Percentiles rank a stretch among this genome's conserved stretches.
Evolutionary conservation across 2,329 filamentous ascomycete genomes (phyloP).

Genomic region (Calonectria pauciramosa): DNA sequence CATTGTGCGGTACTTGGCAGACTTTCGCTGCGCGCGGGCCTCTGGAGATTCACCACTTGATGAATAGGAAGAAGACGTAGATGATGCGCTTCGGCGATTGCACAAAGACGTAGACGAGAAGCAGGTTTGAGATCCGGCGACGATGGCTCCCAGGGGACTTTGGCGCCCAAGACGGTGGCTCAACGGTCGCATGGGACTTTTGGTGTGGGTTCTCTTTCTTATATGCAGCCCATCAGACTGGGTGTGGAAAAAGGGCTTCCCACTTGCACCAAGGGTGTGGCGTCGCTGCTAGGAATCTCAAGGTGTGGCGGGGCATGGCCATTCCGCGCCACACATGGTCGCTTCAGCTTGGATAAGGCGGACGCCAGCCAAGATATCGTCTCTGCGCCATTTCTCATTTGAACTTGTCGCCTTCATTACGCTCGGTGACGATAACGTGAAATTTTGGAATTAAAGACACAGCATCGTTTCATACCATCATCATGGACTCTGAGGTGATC

Average conservation of each 20-base stretch:
- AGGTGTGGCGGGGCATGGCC: conserved; percentile 29
- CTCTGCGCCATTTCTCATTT: conserved; percentile 17
- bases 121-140: conserved; percentile 31
- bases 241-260: conserved; percentile 41
- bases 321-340: conserved; percentile 4
- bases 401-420: neutral
- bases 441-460: neutral
- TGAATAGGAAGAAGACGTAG: conserved; percentile 29
- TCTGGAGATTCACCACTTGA: conserved; percentile 42
- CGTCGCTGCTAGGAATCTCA: conserved; percentile 8
- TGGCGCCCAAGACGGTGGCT: conserved; percentile 43
- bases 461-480: neutral
- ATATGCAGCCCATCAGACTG: conserved; percentile 40
- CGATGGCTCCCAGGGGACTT: conserved; percentile 40
- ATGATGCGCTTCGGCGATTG: conserved; percentile 17
- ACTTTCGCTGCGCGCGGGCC: conserved; percentile 28
- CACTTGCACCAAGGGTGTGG: conserved; percentile 37
- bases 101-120: neutral
- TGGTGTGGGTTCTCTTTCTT: conserved; percentile 42
- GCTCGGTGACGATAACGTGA: neutral
- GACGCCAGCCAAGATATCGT: conserved; percentile 2
- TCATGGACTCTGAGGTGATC: conserved; percentile 64
- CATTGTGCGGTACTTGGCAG: conserved; percentile 46
- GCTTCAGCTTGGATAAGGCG: neutral
- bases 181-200: conserved; percentile 47